Base-by-base conservation (phyloP, 208 protist genomes). In the Angomonas ambiguus region DNA sequence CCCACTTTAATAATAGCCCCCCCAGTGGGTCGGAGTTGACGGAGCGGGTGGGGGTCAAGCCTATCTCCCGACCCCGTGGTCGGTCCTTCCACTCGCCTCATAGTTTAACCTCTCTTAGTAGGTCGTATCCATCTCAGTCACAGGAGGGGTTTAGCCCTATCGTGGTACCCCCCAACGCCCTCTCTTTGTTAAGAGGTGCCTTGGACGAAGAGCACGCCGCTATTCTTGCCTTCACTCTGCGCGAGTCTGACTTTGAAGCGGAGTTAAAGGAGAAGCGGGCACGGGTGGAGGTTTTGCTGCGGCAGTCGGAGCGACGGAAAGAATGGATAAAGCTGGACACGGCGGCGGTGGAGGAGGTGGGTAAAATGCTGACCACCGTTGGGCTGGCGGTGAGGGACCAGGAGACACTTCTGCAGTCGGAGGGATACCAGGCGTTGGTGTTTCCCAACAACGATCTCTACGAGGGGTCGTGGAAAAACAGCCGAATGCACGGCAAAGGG, bases 401-500 rank as follows among this genome's bases (percentile, higher is more conserved):
- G 0, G 70, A 77, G 27, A 88, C 75, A 10, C 65, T 73, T 27
- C 67, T 95, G 57, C 72, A 76, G 25, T 68, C 83, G 4, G 83
- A 91, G 27, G 89, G 89, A 51, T 88, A 93, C 65, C 89, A 92
- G 68, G 74, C 84, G 24, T 88, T 93, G 67, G 74, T 80, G 2
- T 93, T 95, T 65, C 79, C 80, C 20, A 93, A 95, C 41, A 82
- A 77, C 11, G 81, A 93, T 53, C 65, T 83, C 28, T 97, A 97
- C 79, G 87, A 94, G 65, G 93, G 93, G 5, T 66, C 86, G 60
- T 97, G 93, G 91, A 92, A 93, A 63, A 88, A 91, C 67, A 80
- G 79, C 70, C 68, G 70, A 33, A 80, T 91, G 72, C 86, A 97
- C 77, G 93, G 93, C 48, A 87, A 77, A 16, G 94, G 94, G 22